These are phyloP conservation scores for Chlamydomonas incerta DNA, from an alignment of 139 green algal genomes.

Conservation along the genomic window DNA sequence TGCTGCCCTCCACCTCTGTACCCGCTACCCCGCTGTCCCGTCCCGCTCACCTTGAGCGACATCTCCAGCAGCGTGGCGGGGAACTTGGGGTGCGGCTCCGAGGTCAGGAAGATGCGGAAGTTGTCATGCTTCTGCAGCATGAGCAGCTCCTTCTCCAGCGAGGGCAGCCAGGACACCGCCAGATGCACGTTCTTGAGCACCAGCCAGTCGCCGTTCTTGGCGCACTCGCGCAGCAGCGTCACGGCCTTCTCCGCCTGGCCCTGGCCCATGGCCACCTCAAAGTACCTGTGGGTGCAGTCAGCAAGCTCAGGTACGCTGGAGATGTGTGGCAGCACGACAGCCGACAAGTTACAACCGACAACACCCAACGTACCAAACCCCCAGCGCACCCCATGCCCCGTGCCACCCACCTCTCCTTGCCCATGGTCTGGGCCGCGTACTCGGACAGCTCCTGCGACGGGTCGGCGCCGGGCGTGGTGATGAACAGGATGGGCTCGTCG, in stretches of 20 bases:
- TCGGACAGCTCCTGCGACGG: slow-evolving; percentile 82
- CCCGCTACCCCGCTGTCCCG: too few species aligned
- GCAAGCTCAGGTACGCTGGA: too few species aligned
- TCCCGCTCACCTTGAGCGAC: slow-evolving; percentile 65
- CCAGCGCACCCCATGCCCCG: too few species aligned
- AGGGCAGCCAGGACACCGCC: slow-evolving; percentile 78
- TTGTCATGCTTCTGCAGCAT: slow-evolving; percentile 56
- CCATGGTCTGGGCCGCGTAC: slow-evolving; percentile 59
- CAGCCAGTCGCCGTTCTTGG: slow-evolving; percentile 75
- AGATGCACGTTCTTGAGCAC: slow-evolving; percentile 91
- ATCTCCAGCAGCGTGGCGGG: slow-evolving; percentile 80
- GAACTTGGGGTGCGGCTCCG: slow-evolving; percentile 76
- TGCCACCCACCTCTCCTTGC: slow-evolving; percentile 43
- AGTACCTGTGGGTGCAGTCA: slow-evolving; percentile 42
- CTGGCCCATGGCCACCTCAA: slow-evolving; percentile 90
- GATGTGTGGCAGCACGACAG: too few species aligned
- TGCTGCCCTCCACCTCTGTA: too few species aligned
- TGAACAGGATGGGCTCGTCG: slow-evolving; percentile 79
- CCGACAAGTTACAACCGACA: background rate
- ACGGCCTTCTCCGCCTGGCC: slow-evolving; percentile 81
- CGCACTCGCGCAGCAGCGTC: slow-evolving; percentile 76
- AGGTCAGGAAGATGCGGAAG: slow-evolving; percentile 86
- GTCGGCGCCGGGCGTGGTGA: slow-evolving; percentile 81
- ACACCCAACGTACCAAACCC: background rate
- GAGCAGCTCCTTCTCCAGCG: slow-evolving; percentile 80